These are phyloP conservation scores for Xylaria sp. DNA, from an alignment of 2,329 filamentous ascomycete genomes.

Conservation along the genomic window DNA sequence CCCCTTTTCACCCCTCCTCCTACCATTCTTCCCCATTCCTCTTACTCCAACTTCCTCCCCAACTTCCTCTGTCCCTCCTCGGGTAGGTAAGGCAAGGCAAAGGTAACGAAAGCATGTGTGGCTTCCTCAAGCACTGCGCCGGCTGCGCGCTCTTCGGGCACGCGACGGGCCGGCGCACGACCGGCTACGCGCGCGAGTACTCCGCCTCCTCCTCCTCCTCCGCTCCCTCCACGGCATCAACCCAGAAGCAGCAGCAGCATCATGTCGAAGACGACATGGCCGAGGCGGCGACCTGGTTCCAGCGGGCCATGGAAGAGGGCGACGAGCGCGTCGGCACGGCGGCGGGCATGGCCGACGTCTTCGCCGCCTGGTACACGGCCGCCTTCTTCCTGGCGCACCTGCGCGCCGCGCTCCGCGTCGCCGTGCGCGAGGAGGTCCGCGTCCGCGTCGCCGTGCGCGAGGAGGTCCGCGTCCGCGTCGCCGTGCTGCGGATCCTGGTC, in stretches of 20 bases:
- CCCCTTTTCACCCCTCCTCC: too few species aligned
- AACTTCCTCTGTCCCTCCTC: background rate
- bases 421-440: background rate
- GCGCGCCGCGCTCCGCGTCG: background rate
- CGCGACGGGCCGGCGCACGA: background rate
- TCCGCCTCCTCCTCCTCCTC: background rate
- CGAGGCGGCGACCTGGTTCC: background rate
- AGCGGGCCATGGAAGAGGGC: background rate
- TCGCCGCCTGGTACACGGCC: background rate
- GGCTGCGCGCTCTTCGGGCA: background rate
- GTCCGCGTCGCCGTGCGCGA: background rate
- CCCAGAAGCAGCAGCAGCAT: background rate
- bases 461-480: background rate
- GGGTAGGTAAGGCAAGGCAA: background rate
- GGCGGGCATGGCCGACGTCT: background rate
- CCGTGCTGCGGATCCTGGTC: background rate
- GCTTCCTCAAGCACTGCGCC: background rate
- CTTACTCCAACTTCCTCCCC: background rate
- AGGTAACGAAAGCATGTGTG: too few species aligned
- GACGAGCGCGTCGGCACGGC: background rate
- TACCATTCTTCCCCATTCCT: background rate
- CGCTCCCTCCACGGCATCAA: too few species aligned
- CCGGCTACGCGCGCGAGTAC: background rate
- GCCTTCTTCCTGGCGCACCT: background rate
- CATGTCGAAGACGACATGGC: background rate